Base-by-base conservation (phyloP, 179 eudicot species). In the Spergularia azorica region DNA sequence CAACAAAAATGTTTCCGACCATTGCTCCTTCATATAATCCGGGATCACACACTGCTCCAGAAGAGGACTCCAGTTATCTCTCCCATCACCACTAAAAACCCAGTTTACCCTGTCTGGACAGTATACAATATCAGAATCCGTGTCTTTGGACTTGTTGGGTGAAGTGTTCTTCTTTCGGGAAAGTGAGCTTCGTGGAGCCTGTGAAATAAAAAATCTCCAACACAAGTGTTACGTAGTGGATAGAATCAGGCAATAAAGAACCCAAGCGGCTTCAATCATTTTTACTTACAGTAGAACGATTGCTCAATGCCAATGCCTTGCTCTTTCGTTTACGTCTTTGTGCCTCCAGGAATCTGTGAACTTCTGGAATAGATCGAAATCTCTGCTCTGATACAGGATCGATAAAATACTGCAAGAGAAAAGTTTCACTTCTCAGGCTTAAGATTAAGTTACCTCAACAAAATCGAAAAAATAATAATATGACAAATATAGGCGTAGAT, bases 51-150 rank as follows among this genome's bases (percentile, higher is more conserved):
- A 79, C 79, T 88, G 88, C 6, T 83, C 86, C 26, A 84, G 69
- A 72, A 87, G 88, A 63, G 96, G 89, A 67, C 85, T 88, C 96
- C 97, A 91, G 8, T 62, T 54, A 77, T 83, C 87, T 21, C 80
- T 90, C 74, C 79, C 84, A 51, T 86, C 82, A 73, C 89, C 86
- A 43, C 86, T 89, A 72, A 83, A 82, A 70, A 91, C 90, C 97
- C 98, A 92, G 9, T 83, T 89, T 72, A 95, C 62, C 83, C 83
- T 91, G 20, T 70, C 77, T 6, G 97, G 97, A 48, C 92, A 89
- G 54, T 72, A 74, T n/a, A 79, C 41, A 51, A 73, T 75, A 74
- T 85, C 85, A 73, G 83, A 48, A 20, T 85, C 60, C 59, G 82
- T 80, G 38, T 76, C 70, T 52, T 79, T 79, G 79, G 69, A 66